phyloP scores from a whole-genome alignment of 306 rosid genomes.

The Vicia faba region DNA sequence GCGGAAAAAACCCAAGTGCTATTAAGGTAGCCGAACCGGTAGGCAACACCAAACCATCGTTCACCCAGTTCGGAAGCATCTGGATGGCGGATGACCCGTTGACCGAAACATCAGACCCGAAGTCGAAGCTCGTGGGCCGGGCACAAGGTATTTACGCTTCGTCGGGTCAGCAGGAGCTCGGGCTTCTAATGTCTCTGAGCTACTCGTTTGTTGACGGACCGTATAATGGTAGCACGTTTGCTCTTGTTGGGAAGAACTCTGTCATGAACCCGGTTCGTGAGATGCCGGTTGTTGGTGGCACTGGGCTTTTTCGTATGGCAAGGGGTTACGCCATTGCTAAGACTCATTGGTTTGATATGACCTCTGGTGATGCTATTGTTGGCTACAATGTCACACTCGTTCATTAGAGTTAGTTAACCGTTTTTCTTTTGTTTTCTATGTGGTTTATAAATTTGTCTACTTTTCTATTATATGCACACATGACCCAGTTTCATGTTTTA shows the following conservation, averaged over 20 bases:
- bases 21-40: constrained; percentile 58
- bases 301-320: constrained; percentile 72
- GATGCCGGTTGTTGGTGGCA: constrained; percentile 79
- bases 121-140: constrained; percentile 67
- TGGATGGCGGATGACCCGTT: constrained; percentile 76
- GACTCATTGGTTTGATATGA: constrained; percentile 50
- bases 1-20: constrained; percentile 71
- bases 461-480: not conserved
- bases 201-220: constrained; percentile 59
- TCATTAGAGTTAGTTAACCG: constrained; percentile 38
- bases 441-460: not conserved
- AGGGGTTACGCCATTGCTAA: constrained; percentile 72
- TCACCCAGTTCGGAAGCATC: constrained; percentile 58
- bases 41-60: constrained; percentile 40
- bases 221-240: constrained; percentile 63
- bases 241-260: constrained; percentile 65
- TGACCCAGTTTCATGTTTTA: not conserved
- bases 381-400: constrained; percentile 71
- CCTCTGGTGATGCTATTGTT: constrained; percentile 77
- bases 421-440: not conserved
- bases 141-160: constrained; percentile 83
- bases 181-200: constrained; percentile 64
- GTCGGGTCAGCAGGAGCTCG: constrained; percentile 59
- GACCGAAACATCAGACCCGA: constrained; percentile 68
- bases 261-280: constrained; percentile 57